Conservation (phyloP, 805 yeast genomes). For the Candida ascalaphidarum region DNA sequence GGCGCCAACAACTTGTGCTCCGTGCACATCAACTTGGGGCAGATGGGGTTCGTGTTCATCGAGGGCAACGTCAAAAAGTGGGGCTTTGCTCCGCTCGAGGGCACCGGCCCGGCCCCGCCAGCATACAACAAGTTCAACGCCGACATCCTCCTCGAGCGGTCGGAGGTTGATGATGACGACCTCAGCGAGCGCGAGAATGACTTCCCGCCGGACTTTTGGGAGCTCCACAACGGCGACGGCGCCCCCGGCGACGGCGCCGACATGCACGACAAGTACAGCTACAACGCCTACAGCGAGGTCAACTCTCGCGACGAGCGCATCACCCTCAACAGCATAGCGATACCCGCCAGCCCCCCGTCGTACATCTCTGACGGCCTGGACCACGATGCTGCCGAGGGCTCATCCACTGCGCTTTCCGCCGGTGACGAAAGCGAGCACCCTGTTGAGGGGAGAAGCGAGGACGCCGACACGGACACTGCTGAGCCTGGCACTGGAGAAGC, state of each 20-base stretch:
- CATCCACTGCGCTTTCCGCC: no score
- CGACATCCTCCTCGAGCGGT: conserved; percentile 68
- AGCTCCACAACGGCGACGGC: conserved; percentile 13
- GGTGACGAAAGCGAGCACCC: no score
- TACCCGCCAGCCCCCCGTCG: conserved; percentile 30
- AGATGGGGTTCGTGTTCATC: conserved; percentile 79
- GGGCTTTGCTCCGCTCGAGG: conserved; percentile 91
- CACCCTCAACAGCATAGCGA: conserved; percentile 28
- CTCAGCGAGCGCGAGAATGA: conserved; percentile 34
- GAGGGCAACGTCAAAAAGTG: conserved; percentile 92
- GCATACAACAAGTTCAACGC: conserved; percentile 74
- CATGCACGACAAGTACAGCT: conserved; percentile 23
- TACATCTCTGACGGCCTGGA: conserved; percentile 12
- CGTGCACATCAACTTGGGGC: conserved; percentile 86
- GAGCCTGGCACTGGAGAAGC: no score
- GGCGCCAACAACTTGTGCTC: conserved; percentile 81
- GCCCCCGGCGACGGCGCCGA: conserved; percentile 4
- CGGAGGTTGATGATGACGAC: conserved; percentile 48
- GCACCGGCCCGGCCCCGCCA: conserved; percentile 89
- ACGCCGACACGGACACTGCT: no score
- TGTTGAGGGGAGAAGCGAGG: no score
- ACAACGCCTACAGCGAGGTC: conserved; percentile 31
- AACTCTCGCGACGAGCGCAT: conserved; percentile 32
- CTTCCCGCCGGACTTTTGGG: conserved; percentile 53
- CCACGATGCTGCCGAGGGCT: neutral